These are phyloP conservation scores for Hypsizygus marmoreus DNA, from an alignment of 768 basidiomycete genomes.

Conservation along the genomic window DNA sequence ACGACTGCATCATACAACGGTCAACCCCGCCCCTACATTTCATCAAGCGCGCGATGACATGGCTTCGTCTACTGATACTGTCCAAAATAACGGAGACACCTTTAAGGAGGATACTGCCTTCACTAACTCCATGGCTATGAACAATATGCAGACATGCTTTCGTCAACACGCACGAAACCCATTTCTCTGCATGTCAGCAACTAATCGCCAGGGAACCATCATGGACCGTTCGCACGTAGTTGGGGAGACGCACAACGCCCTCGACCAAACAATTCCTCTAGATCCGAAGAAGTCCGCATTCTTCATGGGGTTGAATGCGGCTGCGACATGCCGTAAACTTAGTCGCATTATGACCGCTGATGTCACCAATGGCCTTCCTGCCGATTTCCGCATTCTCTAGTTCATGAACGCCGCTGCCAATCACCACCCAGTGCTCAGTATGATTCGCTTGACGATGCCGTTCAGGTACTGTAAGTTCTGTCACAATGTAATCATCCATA, in stretches of 20 bases:
- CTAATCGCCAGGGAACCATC: constrained; percentile 48
- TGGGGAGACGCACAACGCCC: constrained; percentile 49
- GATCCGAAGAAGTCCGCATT: constrained; percentile 57
- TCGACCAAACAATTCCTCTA: constrained; percentile 49
- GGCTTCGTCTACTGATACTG: constrained; percentile 55
- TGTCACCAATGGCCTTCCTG: constrained; percentile 55
- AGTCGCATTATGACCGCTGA: constrained; percentile 46
- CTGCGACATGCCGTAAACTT: too few species aligned
- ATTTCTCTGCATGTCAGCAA: constrained; percentile 56
- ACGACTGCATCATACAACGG: constrained; percentile 42
- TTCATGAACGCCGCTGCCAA: constrained; percentile 51
- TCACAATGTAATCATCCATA: too few species aligned
- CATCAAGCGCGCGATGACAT: constrained; percentile 51
- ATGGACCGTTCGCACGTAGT: constrained; percentile 67
- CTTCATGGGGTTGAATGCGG: constrained; percentile 56
- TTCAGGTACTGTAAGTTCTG: constrained; percentile 36
- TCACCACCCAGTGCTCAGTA: constrained; percentile 47
- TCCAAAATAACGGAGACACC: constrained; percentile 46
- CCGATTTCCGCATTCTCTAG: constrained; percentile 50
- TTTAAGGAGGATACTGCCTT: constrained; percentile 50
- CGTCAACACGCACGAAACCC: constrained; percentile 46
- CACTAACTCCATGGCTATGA: constrained; percentile 50
- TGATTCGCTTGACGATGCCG: constrained; percentile 39
- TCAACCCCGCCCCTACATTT: constrained; percentile 56
- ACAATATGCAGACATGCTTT: constrained; percentile 49